Evolutionary conservation across 148 eudicot genomes (phyloP).

Genomic region (Salicornia ramosissima): DNA sequence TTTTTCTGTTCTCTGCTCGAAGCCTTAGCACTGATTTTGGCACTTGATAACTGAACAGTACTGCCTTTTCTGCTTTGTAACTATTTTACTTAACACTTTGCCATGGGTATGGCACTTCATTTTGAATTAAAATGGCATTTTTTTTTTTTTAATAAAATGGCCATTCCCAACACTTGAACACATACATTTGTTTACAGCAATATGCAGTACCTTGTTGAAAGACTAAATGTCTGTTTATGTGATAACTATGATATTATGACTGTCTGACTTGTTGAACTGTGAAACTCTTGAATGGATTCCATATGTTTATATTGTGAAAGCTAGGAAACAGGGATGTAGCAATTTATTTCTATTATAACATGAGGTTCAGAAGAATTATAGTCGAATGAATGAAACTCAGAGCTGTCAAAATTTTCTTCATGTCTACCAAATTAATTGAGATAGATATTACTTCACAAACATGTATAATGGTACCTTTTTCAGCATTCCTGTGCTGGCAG

Average conservation of each 20-base stretch:
- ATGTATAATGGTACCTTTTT: conserved; percentile 5
- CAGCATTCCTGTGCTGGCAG: neutral
- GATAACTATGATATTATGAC: neutral
- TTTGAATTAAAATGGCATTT: too few species aligned
- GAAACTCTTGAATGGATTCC: neutral
- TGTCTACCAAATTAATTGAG: neutral
- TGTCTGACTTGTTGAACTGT: neutral
- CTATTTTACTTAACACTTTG: too few species aligned
- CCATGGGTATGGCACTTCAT: too few species aligned
- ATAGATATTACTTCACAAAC: neutral
- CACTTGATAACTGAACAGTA: neutral
- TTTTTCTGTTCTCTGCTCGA: conserved; percentile 4
- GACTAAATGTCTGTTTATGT: neutral
- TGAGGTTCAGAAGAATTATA: neutral
- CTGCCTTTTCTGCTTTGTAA: too few species aligned
- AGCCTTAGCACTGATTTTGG: neutral
- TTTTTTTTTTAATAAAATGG: too few species aligned
- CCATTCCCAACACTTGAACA: too few species aligned
- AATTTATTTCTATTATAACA: neutral
- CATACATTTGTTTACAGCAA: neutral
- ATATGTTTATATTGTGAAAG: neutral
- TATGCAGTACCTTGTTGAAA: neutral
- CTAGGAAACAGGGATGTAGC: neutral
- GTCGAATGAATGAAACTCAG: neutral
- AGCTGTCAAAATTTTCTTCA: neutral